Percentiles rank a stretch among this genome's conserved stretches.
Evolutionary conservation across 106 monocot genomes (phyloP).

Genomic region (Agapanthus africanus): DNA sequence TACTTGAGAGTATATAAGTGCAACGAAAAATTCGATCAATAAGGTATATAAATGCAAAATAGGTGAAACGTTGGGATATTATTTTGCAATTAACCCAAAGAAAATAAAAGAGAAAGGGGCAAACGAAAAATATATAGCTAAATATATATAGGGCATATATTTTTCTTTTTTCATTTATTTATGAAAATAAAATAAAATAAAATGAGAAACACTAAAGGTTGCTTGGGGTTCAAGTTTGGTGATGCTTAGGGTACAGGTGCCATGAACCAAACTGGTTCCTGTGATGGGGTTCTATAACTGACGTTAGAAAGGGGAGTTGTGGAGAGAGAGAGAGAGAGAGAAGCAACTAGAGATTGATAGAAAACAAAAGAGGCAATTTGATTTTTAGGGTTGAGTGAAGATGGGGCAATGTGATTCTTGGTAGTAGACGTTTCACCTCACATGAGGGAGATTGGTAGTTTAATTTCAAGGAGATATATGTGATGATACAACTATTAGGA

Average conservation of each 20-base stretch:
- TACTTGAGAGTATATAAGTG: too few relatives aligned
- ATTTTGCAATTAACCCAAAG: too few relatives aligned
- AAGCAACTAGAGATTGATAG: background rate
- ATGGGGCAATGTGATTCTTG: constrained; percentile 50
- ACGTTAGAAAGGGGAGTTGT: background rate
- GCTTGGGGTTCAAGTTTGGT: constrained; percentile 52
- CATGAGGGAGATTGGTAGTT: constrained; percentile 26
- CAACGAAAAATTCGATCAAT: too few relatives aligned
- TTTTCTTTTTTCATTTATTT: background rate
- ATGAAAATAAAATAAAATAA: background rate
- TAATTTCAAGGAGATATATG: too few relatives aligned
- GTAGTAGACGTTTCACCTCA: constrained; percentile 49
- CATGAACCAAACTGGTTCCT: background rate
- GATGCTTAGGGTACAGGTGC: constrained; percentile 10
- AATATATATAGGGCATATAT: background rate
- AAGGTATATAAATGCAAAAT: too few relatives aligned
- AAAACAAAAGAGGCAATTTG: constrained; percentile 8
- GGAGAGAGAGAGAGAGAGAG: background rate
- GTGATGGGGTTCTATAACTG: background rate
- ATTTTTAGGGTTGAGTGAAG: constrained; percentile 73
- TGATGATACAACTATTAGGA: background rate
- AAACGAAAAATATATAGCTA: background rate
- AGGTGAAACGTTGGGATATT: too few relatives aligned
- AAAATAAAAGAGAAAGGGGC: background rate
- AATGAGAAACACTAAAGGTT: too few relatives aligned